Conservation (phyloP, 768 basidiomycete genomes). For the Daedaleopsis nitida region DNA sequence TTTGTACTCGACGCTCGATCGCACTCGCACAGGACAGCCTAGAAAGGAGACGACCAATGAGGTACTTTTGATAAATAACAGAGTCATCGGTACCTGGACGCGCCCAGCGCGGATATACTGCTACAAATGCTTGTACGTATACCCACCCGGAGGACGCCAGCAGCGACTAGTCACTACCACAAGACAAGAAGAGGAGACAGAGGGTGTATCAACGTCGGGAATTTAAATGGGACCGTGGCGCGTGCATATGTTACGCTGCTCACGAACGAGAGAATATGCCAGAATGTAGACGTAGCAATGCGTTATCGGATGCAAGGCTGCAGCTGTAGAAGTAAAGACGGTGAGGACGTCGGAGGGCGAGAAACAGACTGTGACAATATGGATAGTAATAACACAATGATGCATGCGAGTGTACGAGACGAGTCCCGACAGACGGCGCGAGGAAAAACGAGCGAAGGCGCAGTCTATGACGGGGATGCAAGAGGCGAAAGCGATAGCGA, state of each 20-base stretch:
- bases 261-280: neutral
- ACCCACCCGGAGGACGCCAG: constrained; percentile 14
- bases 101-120: constrained; percentile 22
- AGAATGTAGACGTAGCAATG: neutral
- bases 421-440: constrained; percentile 14
- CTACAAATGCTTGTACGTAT: constrained; percentile 20
- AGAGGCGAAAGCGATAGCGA: constrained; percentile 1
- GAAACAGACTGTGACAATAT: constrained; percentile 7
- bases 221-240: constrained; percentile 1
- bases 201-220: neutral
- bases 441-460: constrained; percentile 7
- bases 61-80: constrained; percentile 16
- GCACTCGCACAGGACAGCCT: too few species aligned
- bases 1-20: too few species aligned
- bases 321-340: constrained; percentile 7
- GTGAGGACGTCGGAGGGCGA: neutral
- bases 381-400: constrained; percentile 21
- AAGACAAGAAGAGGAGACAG: neutral
- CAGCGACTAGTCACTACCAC: constrained; percentile 9
- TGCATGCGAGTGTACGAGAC: constrained; percentile 3
- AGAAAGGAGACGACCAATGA: neutral
- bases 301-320: neutral
- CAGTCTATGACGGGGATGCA: constrained; percentile 3
- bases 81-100: neutral
- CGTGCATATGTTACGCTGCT: neutral